phyloP scores from a whole-genome alignment of 495 filamentous ascomycete species.

The Chaetomium cochliodes region DNA sequence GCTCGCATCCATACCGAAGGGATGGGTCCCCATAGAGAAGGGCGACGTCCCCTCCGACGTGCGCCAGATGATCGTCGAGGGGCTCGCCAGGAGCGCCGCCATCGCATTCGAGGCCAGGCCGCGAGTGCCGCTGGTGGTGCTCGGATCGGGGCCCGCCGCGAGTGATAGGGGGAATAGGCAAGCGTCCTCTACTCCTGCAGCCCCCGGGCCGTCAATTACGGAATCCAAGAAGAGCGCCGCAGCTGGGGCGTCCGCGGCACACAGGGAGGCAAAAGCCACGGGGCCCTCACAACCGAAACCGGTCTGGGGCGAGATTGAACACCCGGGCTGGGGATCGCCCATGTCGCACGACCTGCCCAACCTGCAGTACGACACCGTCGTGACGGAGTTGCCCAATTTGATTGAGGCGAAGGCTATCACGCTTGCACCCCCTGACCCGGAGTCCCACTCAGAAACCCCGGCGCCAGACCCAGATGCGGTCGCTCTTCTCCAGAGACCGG shows the following conservation, averaged over 20 bases:
- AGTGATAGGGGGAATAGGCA: conserved; percentile 10
- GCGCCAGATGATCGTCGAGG: conserved; percentile 66
- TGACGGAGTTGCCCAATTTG: conserved; percentile 82
- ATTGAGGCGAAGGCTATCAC: conserved; percentile 92
- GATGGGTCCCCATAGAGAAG: conserved; percentile 77
- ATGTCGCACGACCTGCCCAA: conserved; percentile 69
- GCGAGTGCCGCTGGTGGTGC: conserved; percentile 45
- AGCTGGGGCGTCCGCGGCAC: too few species aligned
- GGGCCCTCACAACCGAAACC: conserved; percentile 35
- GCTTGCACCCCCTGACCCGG: conserved; percentile 64
- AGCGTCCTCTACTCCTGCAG: neutral
- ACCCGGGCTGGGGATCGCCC: conserved; percentile 88
- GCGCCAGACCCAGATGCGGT: conserved; percentile 59
- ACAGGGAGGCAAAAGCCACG: conserved; percentile 16
- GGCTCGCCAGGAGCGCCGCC: conserved; percentile 71
- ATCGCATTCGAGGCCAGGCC: conserved; percentile 77
- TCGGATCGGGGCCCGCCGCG: conserved; percentile 11
- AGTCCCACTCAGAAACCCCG: conserved; percentile 42
- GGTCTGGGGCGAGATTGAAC: conserved; percentile 76
- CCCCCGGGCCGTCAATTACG: conserved; percentile 23
- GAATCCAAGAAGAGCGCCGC: conserved; percentile 30
- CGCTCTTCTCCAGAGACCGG: conserved; percentile 66
- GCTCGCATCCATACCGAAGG: conserved; percentile 77
- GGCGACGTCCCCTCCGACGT: conserved; percentile 72
- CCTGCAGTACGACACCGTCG: conserved; percentile 75